phyloP scores from a whole-genome alignment of 2,329 filamentous ascomycete species.

The Ceratocystis cubensis region DNA sequence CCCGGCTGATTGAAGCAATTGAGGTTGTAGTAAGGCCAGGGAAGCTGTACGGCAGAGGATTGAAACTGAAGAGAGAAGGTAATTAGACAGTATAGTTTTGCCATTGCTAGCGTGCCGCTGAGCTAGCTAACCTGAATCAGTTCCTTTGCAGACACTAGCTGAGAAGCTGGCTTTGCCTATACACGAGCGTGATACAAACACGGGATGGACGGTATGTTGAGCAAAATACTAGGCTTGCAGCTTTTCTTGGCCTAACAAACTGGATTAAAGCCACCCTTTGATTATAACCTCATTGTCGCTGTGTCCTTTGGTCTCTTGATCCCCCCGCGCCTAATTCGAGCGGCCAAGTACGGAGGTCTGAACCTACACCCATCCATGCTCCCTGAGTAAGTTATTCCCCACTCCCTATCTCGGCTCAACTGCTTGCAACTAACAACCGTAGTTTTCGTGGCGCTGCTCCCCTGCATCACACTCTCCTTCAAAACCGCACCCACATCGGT shows the following conservation, averaged over 20 bases:
- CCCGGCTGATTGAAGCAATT: constrained; percentile 55
- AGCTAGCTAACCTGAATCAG: constrained; percentile 27
- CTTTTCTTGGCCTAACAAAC: constrained; percentile 13
- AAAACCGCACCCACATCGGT: constrained; percentile 49
- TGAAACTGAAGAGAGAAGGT: constrained; percentile 53
- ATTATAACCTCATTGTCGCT: constrained; percentile 69
- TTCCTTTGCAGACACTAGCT: constrained; percentile 59
- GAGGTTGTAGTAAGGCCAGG: constrained; percentile 74
- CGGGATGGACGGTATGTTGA: constrained; percentile 55
- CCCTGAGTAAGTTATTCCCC: constrained; percentile 49
- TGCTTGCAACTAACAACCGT: constrained; percentile 13
- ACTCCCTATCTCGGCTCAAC: background rate
- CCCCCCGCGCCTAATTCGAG: constrained; percentile 58
- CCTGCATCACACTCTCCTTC: constrained; percentile 69
- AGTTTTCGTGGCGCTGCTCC: constrained; percentile 78
- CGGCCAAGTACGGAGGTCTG: constrained; percentile 68
- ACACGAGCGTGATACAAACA: constrained; percentile 72
- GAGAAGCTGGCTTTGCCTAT: constrained; percentile 50
- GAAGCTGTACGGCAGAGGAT: constrained; percentile 63
- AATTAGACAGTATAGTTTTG: background rate
- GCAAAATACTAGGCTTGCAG: background rate
- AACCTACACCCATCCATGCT: constrained; percentile 90
- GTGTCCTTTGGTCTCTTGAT: constrained; percentile 92
- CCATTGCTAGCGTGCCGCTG: background rate
- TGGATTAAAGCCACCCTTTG: constrained; percentile 38